These are phyloP conservation scores for Phyllosticta citrichinensis DNA, from an alignment of 2,329 filamentous ascomycete species.

Conservation along the genomic window DNA sequence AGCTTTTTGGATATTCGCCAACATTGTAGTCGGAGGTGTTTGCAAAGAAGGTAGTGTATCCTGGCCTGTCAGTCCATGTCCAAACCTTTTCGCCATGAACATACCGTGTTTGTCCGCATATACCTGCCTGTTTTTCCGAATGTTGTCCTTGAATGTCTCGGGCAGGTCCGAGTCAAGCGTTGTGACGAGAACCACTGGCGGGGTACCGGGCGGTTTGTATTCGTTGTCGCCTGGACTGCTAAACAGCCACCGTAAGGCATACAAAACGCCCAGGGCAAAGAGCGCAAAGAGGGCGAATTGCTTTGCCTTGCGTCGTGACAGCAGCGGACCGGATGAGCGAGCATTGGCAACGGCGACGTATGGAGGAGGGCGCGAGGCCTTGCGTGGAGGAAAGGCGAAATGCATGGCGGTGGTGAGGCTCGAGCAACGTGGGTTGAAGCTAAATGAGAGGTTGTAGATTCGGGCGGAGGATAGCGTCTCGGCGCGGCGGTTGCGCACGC, in stretches of 20 bases:
- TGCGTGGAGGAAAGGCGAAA: constrained; percentile 79
- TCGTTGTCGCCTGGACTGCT: neutral
- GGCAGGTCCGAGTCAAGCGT: constrained; percentile 62
- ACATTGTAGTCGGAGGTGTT: constrained; percentile 68
- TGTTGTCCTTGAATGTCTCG: constrained; percentile 57
- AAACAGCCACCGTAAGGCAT: constrained; percentile 40
- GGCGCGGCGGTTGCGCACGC: constrained; percentile 2
- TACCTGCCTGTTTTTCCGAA: constrained; percentile 71
- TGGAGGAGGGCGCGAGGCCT: constrained; percentile 64
- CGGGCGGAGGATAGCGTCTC: neutral
- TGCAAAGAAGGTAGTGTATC: constrained; percentile 78
- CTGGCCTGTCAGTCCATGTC: constrained; percentile 36
- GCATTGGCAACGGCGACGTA: constrained; percentile 42
- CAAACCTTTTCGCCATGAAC: constrained; percentile 16
- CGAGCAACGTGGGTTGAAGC: neutral
- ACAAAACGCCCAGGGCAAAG: constrained; percentile 49
- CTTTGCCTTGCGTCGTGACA: constrained; percentile 54
- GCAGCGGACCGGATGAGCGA: constrained; percentile 44
- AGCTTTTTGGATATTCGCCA: constrained; percentile 47
- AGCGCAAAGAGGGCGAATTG: constrained; percentile 45
- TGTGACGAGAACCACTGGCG: constrained; percentile 69
- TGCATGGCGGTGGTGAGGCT: constrained; percentile 52
- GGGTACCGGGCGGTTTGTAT: constrained; percentile 3
- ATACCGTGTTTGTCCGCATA: constrained; percentile 83
- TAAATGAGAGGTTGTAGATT: neutral